These are phyloP conservation scores for Periconia sp. DNA, from an alignment of 2,329 filamentous ascomycete genomes.

Conservation along the genomic window DNA sequence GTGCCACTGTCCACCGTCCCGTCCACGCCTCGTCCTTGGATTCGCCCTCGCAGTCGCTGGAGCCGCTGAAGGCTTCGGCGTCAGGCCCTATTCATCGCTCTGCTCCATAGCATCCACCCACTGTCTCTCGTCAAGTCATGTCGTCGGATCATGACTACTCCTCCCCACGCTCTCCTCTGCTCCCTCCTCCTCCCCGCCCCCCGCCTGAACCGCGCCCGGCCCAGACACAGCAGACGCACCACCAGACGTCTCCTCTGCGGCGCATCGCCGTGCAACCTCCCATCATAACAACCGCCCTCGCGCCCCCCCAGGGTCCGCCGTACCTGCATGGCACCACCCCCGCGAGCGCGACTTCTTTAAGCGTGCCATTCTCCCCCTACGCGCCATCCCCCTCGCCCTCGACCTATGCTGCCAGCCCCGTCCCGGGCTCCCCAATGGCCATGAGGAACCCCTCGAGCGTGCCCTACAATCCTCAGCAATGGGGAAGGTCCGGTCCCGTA, in stretches of 20 bases:
- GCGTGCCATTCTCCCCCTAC: slow-evolving; percentile 45
- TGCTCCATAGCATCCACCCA: too few relatives aligned
- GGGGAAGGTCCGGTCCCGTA: slow-evolving; percentile 48
- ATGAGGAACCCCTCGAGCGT: slow-evolving; percentile 38
- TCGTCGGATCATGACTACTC: background rate
- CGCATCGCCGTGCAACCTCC: slow-evolving; percentile 50
- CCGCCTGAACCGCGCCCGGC: slow-evolving; percentile 19
- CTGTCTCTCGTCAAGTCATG: slow-evolving; percentile 11
- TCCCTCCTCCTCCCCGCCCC: slow-evolving; percentile 29
- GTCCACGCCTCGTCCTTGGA: background rate
- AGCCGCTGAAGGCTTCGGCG: slow-evolving; percentile 43
- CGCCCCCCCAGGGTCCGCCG: slow-evolving; percentile 35
- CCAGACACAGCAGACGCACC: slow-evolving; percentile 13
- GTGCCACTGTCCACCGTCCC: slow-evolving; percentile 8
- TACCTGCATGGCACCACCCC: slow-evolving; percentile 48
- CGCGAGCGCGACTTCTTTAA: slow-evolving; percentile 45
- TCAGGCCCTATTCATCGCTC: slow-evolving; percentile 17
- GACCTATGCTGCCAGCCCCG: slow-evolving; percentile 15
- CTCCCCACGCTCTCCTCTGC: slow-evolving; percentile 24
- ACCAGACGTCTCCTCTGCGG: slow-evolving; percentile 37
- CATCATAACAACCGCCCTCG: slow-evolving; percentile 48
- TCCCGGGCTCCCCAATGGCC: slow-evolving; percentile 37
- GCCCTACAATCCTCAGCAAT: slow-evolving; percentile 59
- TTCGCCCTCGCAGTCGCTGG: slow-evolving; percentile 23
- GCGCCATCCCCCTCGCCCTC: slow-evolving; percentile 37